Evolutionary conservation across 2,329 filamentous ascomycete genomes (phyloP).

Genomic region (Pseudopyricularia cyperi): DNA sequence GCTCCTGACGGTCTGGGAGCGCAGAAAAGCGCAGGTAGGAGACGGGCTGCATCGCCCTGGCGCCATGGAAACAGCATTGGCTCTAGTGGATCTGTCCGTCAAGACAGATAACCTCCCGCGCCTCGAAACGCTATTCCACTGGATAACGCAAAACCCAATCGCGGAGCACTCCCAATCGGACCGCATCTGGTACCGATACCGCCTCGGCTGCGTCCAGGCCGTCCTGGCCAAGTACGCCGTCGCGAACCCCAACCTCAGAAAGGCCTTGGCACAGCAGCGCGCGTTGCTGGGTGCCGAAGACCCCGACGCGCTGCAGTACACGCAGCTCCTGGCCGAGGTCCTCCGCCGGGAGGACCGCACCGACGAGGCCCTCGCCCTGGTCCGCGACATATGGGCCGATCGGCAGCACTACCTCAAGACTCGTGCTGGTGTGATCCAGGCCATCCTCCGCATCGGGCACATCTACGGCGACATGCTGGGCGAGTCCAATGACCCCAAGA

Average conservation of each 20-base stretch:
- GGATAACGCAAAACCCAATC: slow-evolving; percentile 3
- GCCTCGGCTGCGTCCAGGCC: slow-evolving; percentile 4
- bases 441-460: slow-evolving; percentile 3
- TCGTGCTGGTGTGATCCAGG: neutral
- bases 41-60: neutral
- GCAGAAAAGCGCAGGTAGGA: neutral
- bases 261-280: neutral
- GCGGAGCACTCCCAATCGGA: slow-evolving; percentile 1
- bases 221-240: slow-evolving; percentile 1
- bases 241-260: slow-evolving; percentile 2
- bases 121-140: slow-evolving; percentile 3
- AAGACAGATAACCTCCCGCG: slow-evolving; percentile 1
- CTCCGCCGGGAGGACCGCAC: neutral
- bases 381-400: neutral
- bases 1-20: slow-evolving; percentile 3
- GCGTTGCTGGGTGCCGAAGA: slow-evolving; percentile 1
- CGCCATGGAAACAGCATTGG: slow-evolving; percentile 3
- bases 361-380: neutral
- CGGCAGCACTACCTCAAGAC: neutral
- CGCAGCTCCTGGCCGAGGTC: slow-evolving; percentile 4
- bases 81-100: slow-evolving; percentile 2
- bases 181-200: slow-evolving; percentile 3
- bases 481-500: slow-evolving; percentile 2
- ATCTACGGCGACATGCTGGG: slow-evolving; percentile 3
- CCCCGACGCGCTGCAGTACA: slow-evolving; percentile 4